Percentiles rank a stretch among this genome's conserved stretches.
These are phyloP conservation scores for Macaranga tanarius DNA, from an alignment of 441 rosid species.

Conservation along the genomic window DNA sequence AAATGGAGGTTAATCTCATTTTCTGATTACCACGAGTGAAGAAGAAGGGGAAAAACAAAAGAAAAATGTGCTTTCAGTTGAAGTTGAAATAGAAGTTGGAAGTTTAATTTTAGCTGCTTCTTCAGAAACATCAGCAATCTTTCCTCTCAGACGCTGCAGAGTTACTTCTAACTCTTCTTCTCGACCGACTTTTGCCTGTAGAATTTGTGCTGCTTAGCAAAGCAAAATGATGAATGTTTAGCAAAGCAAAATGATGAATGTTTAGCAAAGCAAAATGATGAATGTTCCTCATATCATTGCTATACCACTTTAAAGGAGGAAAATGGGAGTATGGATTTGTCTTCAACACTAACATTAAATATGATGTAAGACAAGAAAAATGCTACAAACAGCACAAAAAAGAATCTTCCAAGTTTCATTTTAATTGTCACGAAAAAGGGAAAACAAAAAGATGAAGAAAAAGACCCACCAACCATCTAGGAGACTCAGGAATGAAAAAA, in stretches of 20 bases:
- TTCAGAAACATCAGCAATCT: conserved; percentile 32
- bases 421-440: neutral
- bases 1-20: neutral
- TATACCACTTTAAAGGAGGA: neutral
- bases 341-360: neutral
- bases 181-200: conserved; percentile 42
- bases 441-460: neutral
- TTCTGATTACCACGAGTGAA: neutral
- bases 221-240: neutral
- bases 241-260: no score
- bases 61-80: neutral
- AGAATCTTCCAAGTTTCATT: neutral
- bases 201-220: neutral
- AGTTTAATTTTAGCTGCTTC: conserved; percentile 41
- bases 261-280: no score
- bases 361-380: neutral
- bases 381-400: neutral
- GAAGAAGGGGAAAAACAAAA: neutral
- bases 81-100: neutral
- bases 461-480: conserved; percentile 50
- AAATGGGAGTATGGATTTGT: neutral
- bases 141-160: conserved; percentile 45
- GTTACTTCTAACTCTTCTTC: conserved; percentile 44
- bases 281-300: neutral
- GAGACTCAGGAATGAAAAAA: conserved; percentile 55